phyloP scores from a whole-genome alignment of 2,329 filamentous ascomycete species.

The Penicillium aurantiogriseum region DNA sequence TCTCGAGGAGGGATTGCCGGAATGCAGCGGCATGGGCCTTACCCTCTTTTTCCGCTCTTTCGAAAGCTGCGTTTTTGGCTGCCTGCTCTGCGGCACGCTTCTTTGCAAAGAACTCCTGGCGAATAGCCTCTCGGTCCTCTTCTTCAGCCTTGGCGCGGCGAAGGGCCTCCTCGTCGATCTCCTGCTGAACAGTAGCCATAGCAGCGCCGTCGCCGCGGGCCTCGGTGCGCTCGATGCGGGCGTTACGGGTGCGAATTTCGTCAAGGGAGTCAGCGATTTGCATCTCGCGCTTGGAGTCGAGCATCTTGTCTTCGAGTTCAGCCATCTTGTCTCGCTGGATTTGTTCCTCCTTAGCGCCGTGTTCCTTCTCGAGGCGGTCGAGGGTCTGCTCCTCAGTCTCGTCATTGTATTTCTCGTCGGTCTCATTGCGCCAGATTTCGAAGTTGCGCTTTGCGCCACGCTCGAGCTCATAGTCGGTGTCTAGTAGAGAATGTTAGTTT shows the following conservation, averaged over 20 bases:
- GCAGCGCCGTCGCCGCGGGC: constrained; percentile 60
- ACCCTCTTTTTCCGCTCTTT: no score
- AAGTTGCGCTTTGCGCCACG: constrained; percentile 87
- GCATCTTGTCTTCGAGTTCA: constrained; percentile 88
- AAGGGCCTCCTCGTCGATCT: not conserved
- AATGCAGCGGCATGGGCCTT: no score
- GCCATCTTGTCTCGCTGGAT: constrained; percentile 89
- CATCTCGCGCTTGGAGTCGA: constrained; percentile 94
- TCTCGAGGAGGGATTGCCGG: no score
- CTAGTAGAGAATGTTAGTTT: constrained; percentile 8
- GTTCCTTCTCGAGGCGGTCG: constrained; percentile 77
- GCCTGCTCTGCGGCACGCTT: not conserved
- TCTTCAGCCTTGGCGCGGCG: constrained; percentile 63
- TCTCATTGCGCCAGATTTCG: constrained; percentile 78
- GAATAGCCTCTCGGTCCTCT: not conserved
- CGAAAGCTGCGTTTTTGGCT: no score
- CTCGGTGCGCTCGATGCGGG: constrained; percentile 75
- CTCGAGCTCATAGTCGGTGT: constrained; percentile 79
- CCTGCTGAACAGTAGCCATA: constrained; percentile 54
- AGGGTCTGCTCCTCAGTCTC: constrained; percentile 87
- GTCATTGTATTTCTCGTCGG: constrained; percentile 51
- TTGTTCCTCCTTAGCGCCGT: constrained; percentile 60
- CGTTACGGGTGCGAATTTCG: constrained; percentile 89
- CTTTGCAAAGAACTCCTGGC: not conserved
- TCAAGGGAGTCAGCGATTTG: constrained; percentile 92